Percentiles rank a stretch among this genome's conserved stretches.
Evolutionary conservation across 805 yeast species (phyloP).

Genomic region (Sugiyamaella mastotermitis): DNA sequence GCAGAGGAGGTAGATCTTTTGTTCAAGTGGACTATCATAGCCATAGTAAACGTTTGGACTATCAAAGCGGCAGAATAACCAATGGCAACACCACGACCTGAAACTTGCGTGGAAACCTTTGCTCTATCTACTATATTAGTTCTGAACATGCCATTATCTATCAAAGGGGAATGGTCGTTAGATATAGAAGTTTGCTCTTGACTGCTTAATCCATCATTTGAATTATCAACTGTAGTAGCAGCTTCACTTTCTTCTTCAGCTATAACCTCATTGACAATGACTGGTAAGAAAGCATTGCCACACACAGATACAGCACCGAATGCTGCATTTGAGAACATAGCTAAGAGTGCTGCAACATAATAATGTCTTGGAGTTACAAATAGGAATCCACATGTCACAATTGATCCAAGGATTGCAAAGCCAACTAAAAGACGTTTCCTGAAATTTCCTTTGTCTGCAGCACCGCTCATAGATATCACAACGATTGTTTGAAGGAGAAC

Average conservation of each 20-base stretch:
- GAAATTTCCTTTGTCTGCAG: conserved; percentile 57
- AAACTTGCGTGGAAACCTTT: conserved; percentile 32
- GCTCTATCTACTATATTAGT: conserved; percentile 5
- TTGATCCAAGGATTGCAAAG: conserved; percentile 56
- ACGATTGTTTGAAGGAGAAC: conserved; percentile 66
- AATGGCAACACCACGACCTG: conserved; percentile 64
- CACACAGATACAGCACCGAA: conserved; percentile 78
- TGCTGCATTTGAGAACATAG: conserved; percentile 58
- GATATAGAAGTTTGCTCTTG: neutral
- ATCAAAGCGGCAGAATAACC: conserved; percentile 67
- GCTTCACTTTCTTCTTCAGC: neutral
- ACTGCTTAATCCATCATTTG: neutral
- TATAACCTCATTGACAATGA: conserved; percentile 36
- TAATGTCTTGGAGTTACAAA: conserved; percentile 36
- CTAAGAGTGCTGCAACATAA: conserved; percentile 48
- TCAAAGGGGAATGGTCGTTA: neutral
- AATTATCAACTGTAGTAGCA: neutral
- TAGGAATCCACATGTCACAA: conserved; percentile 44
- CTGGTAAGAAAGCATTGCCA: conserved; percentile 68
- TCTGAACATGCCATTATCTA: neutral
- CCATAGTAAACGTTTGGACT: conserved; percentile 57
- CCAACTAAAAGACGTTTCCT: conserved; percentile 49
- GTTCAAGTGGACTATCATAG: conserved; percentile 41
- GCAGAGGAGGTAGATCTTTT: conserved; percentile 28
- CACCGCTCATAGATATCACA: conserved; percentile 69